A percentile compares a stretch with the other conserved stretches of the same genome.
phyloP scores from a whole-genome alignment of 2,329 filamentous ascomycete species.

The Clonostachys byssicola region DNA sequence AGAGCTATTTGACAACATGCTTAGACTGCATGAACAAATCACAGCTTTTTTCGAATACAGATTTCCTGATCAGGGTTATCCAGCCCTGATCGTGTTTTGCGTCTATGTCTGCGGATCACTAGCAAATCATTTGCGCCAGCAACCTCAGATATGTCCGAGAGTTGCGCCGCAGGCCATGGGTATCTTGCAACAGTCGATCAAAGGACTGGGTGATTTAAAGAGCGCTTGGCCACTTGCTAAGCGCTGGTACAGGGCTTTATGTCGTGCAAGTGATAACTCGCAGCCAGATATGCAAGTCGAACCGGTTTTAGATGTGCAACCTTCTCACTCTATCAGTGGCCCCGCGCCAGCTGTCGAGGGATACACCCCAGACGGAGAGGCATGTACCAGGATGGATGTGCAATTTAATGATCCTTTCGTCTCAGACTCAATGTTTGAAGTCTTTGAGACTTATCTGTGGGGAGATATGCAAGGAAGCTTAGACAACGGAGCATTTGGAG shows the following conservation, averaged over 20 bases:
- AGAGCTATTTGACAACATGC: conserved; percentile 27
- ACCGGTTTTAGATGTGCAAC: not conserved
- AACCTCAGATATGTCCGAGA: not conserved
- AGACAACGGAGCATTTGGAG: no score
- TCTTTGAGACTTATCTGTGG: not conserved
- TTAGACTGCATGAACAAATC: conserved; percentile 27
- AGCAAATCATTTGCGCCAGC: not conserved
- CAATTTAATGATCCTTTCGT: not conserved
- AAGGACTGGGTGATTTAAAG: not conserved
- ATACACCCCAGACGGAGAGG: no score
- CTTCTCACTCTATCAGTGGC: not conserved
- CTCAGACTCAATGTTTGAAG: not conserved
- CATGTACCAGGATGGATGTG: not conserved
- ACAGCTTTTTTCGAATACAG: conserved; percentile 20
- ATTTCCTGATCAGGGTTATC: conserved; percentile 20
- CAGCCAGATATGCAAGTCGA: not conserved
- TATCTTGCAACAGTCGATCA: not conserved
- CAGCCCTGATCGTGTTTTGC: conserved; percentile 30
- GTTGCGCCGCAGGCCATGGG: not conserved
- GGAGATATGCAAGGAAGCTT: no score
- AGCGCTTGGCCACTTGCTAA: not conserved
- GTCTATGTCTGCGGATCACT: conserved; percentile 27
- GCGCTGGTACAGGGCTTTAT: not conserved
- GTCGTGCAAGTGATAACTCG: not conserved
- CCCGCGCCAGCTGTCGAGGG: no score